A percentile compares a stretch with the other conserved stretches of the same genome.
Evolutionary conservation across 306 rosid species (phyloP).

Genomic region (Hylodesmum podocarpum): DNA sequence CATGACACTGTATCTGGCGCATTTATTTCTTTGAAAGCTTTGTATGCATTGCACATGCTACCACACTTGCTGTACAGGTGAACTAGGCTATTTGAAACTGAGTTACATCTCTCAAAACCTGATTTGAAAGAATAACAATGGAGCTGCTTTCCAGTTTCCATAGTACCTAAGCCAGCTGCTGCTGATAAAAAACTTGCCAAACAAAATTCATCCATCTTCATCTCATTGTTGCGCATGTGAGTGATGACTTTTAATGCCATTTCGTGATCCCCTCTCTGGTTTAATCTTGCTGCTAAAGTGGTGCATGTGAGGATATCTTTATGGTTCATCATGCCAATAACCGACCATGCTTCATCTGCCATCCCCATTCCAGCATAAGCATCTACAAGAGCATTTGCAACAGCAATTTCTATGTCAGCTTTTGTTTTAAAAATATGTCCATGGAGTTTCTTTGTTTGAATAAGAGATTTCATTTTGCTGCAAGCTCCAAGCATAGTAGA

Average conservation of each 20-base stretch:
- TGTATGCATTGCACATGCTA: constrained; percentile 45
- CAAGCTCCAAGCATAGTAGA: constrained; percentile 51
- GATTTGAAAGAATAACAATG: constrained; percentile 60
- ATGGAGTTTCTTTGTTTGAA: constrained; percentile 52
- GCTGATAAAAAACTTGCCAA: constrained; percentile 69
- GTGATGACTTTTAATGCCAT: constrained; percentile 46
- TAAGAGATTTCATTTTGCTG: constrained; percentile 39
- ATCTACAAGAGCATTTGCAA: constrained; percentile 75
- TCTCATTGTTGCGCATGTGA: constrained; percentile 46
- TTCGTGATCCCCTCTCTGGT: constrained; percentile 56
- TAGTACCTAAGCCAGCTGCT: constrained; percentile 54
- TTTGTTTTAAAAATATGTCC: constrained; percentile 53
- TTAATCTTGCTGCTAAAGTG: constrained; percentile 54
- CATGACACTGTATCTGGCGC: constrained; percentile 63
- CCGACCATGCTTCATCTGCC: constrained; percentile 53
- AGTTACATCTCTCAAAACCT: constrained; percentile 42
- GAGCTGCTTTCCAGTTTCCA: constrained; percentile 61
- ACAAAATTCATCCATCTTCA: constrained; percentile 63
- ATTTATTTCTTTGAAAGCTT: constrained; percentile 48
- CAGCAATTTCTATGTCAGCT: constrained; percentile 41
- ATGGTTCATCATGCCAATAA: constrained; percentile 42
- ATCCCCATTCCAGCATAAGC: constrained; percentile 60
- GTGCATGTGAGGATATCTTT: constrained; percentile 69
- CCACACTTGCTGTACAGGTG: constrained; percentile 71
- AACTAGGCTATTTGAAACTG: constrained; percentile 56